phyloP scores from a whole-genome alignment of 768 basidiomycete species.

The Suillus sp. region DNA sequence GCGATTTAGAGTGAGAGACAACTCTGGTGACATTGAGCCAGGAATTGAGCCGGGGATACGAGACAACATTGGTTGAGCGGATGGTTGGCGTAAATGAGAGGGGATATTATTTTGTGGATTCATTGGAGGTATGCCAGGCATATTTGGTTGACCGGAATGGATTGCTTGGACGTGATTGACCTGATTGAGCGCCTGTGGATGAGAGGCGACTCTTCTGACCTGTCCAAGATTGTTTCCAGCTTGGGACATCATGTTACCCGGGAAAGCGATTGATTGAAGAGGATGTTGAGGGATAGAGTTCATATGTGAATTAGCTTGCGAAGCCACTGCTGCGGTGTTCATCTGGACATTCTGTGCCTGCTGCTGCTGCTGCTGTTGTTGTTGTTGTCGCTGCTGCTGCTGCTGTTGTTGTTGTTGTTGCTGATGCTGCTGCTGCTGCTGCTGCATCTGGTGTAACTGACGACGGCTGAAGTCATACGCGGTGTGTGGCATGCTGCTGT shows the following conservation, averaged over 20 bases:
- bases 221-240: constrained; percentile 36
- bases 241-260: constrained; percentile 44
- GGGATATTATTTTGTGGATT: constrained; percentile 47
- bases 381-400: constrained; percentile 33
- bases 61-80: constrained; percentile 37
- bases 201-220: constrained; percentile 59
- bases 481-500: constrained; percentile 23
- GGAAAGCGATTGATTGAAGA: constrained; percentile 46
- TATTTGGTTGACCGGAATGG: constrained; percentile 38
- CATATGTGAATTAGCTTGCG: constrained; percentile 30
- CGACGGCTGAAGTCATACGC: constrained; percentile 5
- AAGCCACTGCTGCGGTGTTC: constrained; percentile 31
- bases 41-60: constrained; percentile 36
- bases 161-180: constrained; percentile 38
- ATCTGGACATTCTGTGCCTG: constrained; percentile 40
- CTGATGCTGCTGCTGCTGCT: constrained; percentile 38
- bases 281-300: constrained; percentile 36
- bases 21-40: constrained; percentile 45
- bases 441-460: constrained; percentile 28
- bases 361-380: constrained; percentile 40
- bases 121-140: constrained; percentile 43
- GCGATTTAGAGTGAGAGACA: constrained; percentile 38
- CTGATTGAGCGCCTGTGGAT: constrained; percentile 51
- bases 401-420: constrained; percentile 37
- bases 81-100: constrained; percentile 36